phyloP scores from a whole-genome alignment of 306 rosid genomes.

The Corylus heterophylla region DNA sequence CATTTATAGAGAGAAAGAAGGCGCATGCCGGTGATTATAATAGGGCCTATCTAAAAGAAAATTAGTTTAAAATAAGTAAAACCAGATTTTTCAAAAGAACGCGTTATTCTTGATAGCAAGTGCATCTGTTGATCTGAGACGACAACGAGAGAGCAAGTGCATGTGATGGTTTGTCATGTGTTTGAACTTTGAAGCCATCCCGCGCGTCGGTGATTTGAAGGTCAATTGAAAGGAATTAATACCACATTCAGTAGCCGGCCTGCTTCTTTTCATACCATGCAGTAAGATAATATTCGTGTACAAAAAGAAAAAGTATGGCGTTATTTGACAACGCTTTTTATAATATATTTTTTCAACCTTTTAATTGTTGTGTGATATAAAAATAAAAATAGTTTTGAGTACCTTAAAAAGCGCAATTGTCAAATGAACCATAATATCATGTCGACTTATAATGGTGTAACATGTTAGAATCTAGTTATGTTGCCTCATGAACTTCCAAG shows the following conservation, averaged over 20 bases:
- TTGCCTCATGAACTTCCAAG: too few species aligned
- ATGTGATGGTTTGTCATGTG: slow-evolving; percentile 25
- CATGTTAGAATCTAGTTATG: too few species aligned
- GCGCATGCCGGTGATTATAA: slow-evolving; percentile 69
- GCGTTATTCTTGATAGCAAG: slow-evolving; percentile 15
- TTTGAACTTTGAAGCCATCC: background rate
- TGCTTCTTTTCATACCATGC: background rate
- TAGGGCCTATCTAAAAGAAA: background rate
- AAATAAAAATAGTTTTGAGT: too few species aligned
- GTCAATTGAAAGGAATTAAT: background rate
- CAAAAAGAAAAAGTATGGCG: too few species aligned
- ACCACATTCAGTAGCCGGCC: background rate
- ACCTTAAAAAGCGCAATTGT: too few species aligned
- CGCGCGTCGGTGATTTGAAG: slow-evolving; percentile 27
- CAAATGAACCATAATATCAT: too few species aligned
- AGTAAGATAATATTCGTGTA: too few species aligned
- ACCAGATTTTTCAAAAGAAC: background rate
- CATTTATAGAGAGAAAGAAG: slow-evolving; percentile 42
- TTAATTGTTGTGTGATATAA: too few species aligned
- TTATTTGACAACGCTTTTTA: too few species aligned
- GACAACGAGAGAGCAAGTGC: slow-evolving; percentile 20
- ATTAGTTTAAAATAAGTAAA: background rate
- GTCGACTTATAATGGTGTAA: too few species aligned
- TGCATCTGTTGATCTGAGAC: background rate
- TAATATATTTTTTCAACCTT: too few species aligned